Evolutionary conservation across 352 stramenopile genomes (phyloP).

Genomic region (Globisporangium spiculum): DNA sequence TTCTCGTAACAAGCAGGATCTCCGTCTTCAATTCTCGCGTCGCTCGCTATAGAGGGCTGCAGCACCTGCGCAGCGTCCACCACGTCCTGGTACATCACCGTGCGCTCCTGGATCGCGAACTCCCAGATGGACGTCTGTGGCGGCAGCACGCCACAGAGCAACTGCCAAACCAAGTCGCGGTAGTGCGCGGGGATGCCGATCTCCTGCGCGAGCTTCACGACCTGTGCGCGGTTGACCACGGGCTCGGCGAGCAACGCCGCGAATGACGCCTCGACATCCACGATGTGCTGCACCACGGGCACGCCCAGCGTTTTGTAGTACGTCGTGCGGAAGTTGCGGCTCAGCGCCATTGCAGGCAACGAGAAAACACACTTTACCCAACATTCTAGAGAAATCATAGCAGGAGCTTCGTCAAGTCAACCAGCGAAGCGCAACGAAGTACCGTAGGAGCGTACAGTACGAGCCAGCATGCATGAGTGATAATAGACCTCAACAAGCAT

Average conservation of each 20-base stretch:
- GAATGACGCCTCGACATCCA: slow-evolving; percentile 76
- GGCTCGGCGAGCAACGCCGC: slow-evolving; percentile 55
- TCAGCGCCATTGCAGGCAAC: slow-evolving; percentile 38
- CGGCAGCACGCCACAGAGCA: slow-evolving; percentile 55
- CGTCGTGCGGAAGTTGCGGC: slow-evolving; percentile 78
- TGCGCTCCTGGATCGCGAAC: slow-evolving; percentile 48
- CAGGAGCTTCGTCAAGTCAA: too few relatives aligned
- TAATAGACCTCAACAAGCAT: too few relatives aligned
- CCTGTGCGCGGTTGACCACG: slow-evolving; percentile 58
- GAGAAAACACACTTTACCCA: too few relatives aligned
- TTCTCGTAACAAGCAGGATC: slow-evolving; percentile 6
- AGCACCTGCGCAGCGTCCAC: slow-evolving; percentile 48
- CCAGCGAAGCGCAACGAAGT: slow-evolving; percentile 4
- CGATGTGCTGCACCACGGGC: slow-evolving; percentile 79
- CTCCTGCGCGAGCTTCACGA: slow-evolving; percentile 73
- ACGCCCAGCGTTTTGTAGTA: slow-evolving; percentile 89
- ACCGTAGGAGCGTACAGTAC: slow-evolving; percentile 2
- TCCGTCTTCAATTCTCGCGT: not conserved
- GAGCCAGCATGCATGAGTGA: not conserved
- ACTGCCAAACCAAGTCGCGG: slow-evolving; percentile 54
- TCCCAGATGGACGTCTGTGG: slow-evolving; percentile 58
- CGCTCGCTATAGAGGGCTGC: slow-evolving; percentile 11
- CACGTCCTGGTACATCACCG: slow-evolving; percentile 67
- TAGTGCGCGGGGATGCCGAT: slow-evolving; percentile 58
- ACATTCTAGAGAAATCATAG: slow-evolving; percentile 13